These are phyloP conservation scores for Rostrohypoxylon terebratum DNA, from an alignment of 495 filamentous ascomycete species.

Conservation along the genomic window DNA sequence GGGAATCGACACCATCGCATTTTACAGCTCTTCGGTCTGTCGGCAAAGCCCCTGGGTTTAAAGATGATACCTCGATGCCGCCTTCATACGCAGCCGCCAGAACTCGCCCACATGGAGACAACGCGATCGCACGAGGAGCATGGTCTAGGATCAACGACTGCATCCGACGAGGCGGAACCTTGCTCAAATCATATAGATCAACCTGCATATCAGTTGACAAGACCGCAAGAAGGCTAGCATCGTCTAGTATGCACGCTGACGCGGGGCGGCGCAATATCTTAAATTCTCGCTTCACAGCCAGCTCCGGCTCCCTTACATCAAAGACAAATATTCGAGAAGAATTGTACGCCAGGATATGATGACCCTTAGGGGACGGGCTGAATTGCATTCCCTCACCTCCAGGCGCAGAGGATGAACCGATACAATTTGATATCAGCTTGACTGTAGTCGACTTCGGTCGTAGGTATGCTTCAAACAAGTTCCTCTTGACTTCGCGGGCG, in stretches of 20 bases:
- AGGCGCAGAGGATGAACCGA: slow-evolving; percentile 83
- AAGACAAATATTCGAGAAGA: slow-evolving; percentile 89
- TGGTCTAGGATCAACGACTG: slow-evolving; percentile 80
- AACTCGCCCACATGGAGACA: slow-evolving; percentile 84
- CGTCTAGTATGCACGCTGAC: slow-evolving; percentile 81
- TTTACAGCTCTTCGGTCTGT: slow-evolving; percentile 83
- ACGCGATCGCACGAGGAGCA: slow-evolving; percentile 77
- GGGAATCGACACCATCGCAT: slow-evolving; percentile 79
- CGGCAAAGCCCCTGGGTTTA: slow-evolving; percentile 70
- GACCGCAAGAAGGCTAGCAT: slow-evolving; percentile 81
- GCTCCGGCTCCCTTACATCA: slow-evolving; percentile 67
- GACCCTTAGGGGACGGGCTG: slow-evolving; percentile 77
- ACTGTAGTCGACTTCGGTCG: slow-evolving; percentile 76
- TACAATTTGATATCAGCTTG: slow-evolving; percentile 83
- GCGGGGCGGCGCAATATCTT: slow-evolving; percentile 82
- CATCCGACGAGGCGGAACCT: slow-evolving; percentile 70
- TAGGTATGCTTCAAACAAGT: slow-evolving; percentile 82
- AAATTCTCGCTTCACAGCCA: slow-evolving; percentile 78
- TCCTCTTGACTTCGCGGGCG: slow-evolving; percentile 75
- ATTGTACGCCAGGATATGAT: slow-evolving; percentile 80
- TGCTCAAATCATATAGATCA: slow-evolving; percentile 79
- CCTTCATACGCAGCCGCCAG: slow-evolving; percentile 88
- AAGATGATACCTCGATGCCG: slow-evolving; percentile 85
- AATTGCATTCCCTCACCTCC: slow-evolving; percentile 90
- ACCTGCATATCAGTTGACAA: slow-evolving; percentile 83